Conservation (phyloP, 164 flowering plant genomes). For the Kingdonia uniflora region DNA sequence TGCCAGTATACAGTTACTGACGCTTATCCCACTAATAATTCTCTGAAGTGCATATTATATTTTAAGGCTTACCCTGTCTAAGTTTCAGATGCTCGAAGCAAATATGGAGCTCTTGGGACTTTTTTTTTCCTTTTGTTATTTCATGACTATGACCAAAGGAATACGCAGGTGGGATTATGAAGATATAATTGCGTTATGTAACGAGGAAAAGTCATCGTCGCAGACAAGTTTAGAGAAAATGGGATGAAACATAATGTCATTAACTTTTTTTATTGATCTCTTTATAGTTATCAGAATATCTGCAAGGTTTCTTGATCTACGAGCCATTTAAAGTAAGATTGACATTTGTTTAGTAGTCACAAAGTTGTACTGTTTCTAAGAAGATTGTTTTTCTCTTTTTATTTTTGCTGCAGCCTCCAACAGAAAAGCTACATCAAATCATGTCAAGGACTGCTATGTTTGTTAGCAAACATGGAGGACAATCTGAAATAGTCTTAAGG, state of each 20-base stretch:
- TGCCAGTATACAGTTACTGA: slow-evolving; percentile 12
- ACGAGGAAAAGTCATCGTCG: slow-evolving; percentile 18
- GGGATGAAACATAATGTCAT: slow-evolving; percentile 31
- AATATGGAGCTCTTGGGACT: slow-evolving; percentile 49
- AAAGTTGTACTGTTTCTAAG: slow-evolving; percentile 13
- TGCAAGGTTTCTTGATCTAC: slow-evolving; percentile 24
- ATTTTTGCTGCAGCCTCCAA: slow-evolving; percentile 71
- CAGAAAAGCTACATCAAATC: slow-evolving; percentile 92
- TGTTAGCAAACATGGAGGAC: slow-evolving; percentile 88
- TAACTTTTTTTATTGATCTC: slow-evolving; percentile 33
- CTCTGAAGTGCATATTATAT: slow-evolving; percentile 44
- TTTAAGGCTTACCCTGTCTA: slow-evolving; percentile 90
- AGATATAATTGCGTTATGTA: slow-evolving; percentile 29
- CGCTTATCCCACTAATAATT: slow-evolving; percentile 32
- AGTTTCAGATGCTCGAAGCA: slow-evolving; percentile 99
- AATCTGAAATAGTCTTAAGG: slow-evolving; percentile 85
- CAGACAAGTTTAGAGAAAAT: slow-evolving; percentile 25
- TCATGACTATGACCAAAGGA: slow-evolving; percentile 67
- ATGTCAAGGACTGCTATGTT: slow-evolving; percentile 88
- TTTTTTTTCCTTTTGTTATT: slow-evolving; percentile 62
- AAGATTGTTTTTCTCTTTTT: slow-evolving; percentile 12
- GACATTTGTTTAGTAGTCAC: neutral
- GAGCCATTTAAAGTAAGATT: slow-evolving; percentile 10
- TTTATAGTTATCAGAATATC: slow-evolving; percentile 25
- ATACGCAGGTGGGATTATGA: slow-evolving; percentile 95